phyloP scores from a whole-genome alignment of 2,329 filamentous ascomycete genomes.

The Pyrenophora tritici-repentis region DNA sequence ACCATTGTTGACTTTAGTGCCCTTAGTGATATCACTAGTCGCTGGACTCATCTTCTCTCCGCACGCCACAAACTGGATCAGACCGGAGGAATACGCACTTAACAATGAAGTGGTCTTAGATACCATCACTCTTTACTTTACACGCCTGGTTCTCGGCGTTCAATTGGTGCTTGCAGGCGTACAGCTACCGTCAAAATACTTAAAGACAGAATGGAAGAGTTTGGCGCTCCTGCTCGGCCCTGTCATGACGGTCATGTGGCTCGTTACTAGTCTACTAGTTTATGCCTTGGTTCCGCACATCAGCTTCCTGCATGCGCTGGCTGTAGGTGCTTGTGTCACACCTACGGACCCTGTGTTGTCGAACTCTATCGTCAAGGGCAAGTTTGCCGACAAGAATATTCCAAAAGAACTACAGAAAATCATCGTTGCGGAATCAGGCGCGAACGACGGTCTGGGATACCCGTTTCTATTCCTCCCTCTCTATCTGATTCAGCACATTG shows the following conservation, averaged over 20 bases:
- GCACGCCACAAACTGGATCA: conserved; percentile 74
- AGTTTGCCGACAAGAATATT: conserved; percentile 89
- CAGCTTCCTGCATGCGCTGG: conserved; percentile 76
- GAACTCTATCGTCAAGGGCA: conserved; percentile 90
- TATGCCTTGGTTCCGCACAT: conserved; percentile 76
- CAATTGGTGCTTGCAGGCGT: conserved; percentile 89
- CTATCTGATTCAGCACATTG: conserved; percentile 79
- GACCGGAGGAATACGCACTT: conserved; percentile 73
- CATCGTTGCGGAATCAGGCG: conserved; percentile 72
- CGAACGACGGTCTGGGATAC: conserved; percentile 88
- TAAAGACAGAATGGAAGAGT: conserved; percentile 77
- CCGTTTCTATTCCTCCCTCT: conserved; percentile 85
- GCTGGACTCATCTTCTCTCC: conserved; percentile 81
- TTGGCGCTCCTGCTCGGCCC: conserved; percentile 77
- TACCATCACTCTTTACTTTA: conserved; percentile 79
- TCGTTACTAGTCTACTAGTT: conserved; percentile 76
- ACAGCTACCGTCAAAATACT: conserved; percentile 82
- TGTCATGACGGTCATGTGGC: conserved; percentile 86
- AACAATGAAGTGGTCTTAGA: conserved; percentile 64
- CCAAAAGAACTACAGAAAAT: conserved; percentile 78
- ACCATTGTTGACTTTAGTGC: conserved; percentile 10
- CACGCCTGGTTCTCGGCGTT: conserved; percentile 83
- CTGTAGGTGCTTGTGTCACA: conserved; percentile 84
- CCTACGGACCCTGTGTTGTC: conserved; percentile 88
- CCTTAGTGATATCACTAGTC: conserved; percentile 77